phyloP scores from a whole-genome alignment of 2,329 filamentous ascomycete genomes.

The Thelonectria blattea region DNA sequence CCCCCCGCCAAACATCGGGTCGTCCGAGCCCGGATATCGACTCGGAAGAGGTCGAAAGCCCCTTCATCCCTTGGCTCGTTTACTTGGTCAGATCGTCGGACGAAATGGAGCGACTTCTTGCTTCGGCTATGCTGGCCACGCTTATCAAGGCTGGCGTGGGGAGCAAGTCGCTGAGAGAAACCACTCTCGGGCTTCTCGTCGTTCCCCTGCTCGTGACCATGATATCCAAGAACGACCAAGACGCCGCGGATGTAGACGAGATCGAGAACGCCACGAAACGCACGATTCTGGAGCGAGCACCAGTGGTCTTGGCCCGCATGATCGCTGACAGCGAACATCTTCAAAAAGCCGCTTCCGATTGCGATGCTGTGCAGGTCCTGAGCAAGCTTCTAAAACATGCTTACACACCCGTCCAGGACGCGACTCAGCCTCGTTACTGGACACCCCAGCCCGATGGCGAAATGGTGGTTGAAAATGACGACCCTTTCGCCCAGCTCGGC shows the following conservation, averaged over 20 bases:
- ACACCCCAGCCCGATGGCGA: conserved; percentile 45
- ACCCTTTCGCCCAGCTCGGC: conserved; percentile 59
- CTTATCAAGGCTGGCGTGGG: conserved; percentile 73
- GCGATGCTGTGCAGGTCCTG: conserved; percentile 54
- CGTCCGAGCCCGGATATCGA: conserved; percentile 43
- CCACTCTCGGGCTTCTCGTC: conserved; percentile 69
- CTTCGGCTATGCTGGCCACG: conserved; percentile 70
- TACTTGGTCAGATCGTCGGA: conserved; percentile 63
- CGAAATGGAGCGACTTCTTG: conserved; percentile 68
- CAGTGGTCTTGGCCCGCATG: conserved; percentile 77
- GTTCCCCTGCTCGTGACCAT: conserved; percentile 73
- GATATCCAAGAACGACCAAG: conserved; percentile 56
- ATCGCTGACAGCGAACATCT: conserved; percentile 79
- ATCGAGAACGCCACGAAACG: conserved; percentile 45
- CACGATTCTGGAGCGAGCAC: conserved; percentile 70
- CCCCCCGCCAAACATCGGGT: conserved; percentile 38
- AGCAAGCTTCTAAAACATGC: conserved; percentile 57
- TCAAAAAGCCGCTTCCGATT: conserved; percentile 82
- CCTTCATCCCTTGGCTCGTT: conserved; percentile 76
- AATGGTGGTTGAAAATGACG: conserved; percentile 43
- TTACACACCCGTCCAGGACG: conserved; percentile 52
- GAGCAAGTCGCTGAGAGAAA: conserved; percentile 64
- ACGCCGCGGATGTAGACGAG: conserved; percentile 47
- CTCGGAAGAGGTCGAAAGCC: conserved; percentile 69
- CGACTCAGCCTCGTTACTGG: conserved; percentile 45